phyloP scores from a whole-genome alignment of 805 yeast species.

The Nadsonia fulvescens region DNA sequence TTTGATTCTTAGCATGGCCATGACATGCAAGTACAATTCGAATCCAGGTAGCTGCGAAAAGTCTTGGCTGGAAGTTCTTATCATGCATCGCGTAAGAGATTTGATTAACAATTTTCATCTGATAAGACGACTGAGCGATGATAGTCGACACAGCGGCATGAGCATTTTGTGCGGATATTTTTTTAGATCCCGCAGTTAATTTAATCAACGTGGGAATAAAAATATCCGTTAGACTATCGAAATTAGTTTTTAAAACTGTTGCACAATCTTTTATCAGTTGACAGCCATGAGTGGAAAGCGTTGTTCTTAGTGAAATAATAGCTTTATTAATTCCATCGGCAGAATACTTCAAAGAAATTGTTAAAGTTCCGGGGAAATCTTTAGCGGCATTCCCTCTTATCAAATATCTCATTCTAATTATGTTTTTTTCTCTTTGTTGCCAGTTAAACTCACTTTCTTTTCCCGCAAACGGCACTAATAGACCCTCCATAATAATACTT shows the following conservation, averaged over 20 bases:
- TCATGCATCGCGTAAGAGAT: conserved; percentile 39
- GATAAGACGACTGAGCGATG: conserved; percentile 35
- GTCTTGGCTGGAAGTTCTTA: conserved; percentile 53
- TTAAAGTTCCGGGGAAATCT: conserved; percentile 19
- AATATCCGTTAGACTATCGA: conserved; percentile 27
- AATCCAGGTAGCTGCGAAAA: conserved; percentile 53
- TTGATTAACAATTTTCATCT: conserved; percentile 30
- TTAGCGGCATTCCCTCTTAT: conserved; percentile 36
- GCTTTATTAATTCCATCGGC: conserved; percentile 50
- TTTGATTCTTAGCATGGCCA: conserved; percentile 19
- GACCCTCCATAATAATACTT: conserved; percentile 15
- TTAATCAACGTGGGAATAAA: conserved; percentile 31
- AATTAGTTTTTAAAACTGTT: conserved; percentile 11
- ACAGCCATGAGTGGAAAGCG: conserved; percentile 60
- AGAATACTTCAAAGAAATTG: conserved; percentile 24
- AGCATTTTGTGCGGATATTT: conserved; percentile 38
- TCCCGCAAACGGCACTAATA: conserved; percentile 32
- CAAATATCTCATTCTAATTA: conserved; percentile 38
- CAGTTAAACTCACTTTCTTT: conserved; percentile 84
- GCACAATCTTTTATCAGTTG: conserved; percentile 50
- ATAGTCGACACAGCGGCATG: conserved; percentile 28
- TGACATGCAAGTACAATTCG: conserved; percentile 34
- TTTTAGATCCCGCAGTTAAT: conserved; percentile 42
- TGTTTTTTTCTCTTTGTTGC: conserved; percentile 48
- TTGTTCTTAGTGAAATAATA: conserved; percentile 61